Evolutionary conservation across 2,329 filamentous ascomycete species (phyloP), one percentile per base, ranked within the genome.

Genomic region (Sclerotinia trifoliorum): DNA sequence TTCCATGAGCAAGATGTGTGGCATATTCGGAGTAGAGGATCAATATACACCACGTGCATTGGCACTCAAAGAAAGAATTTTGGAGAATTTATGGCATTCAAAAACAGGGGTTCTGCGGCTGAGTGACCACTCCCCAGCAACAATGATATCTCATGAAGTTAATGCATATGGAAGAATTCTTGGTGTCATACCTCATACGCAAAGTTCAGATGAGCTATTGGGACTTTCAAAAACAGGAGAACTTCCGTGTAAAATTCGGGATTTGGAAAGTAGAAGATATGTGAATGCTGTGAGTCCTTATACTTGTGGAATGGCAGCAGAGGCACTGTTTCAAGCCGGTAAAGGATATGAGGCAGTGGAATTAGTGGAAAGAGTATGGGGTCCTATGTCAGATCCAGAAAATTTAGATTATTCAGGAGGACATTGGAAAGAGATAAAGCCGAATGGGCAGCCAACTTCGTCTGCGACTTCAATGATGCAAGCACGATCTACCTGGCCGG

Each of bases 391-490:
- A n/a, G 65, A 74, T 54, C 46, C 65, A n/a, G 32, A 68, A 35
- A 70, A 63, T 29, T 62, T 49, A 3, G 69, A 74, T 58, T 73
- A 74, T 39, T 74, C 72, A 8, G 72, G 69, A 32, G 72, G 71
- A 13, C 72, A 74, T 63, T 74, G 72, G 71, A 72, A 72, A 51
- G 69, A 72, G 17, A 73, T 73, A 69, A 71, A 70, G n/a, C 63
- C 54, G 21, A 63, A 71, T 32, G 71, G 72, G 2, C 67, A 60
- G 15, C 70, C 71, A 4, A 61, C 70, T 51, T 67, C 66, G 10
- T 58, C 68, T 21, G 70, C 69, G n/a, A 74, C 71, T n/a, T 74
- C 72, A 5, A 62, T 74, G 35, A 68, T 71, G 66, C 73, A 71
- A 57, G 71, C 70, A n/a, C 71, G 72, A 70, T 74, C 70, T 48